phyloP scores from a whole-genome alignment of 2,329 filamentous ascomycete genomes.

The Cytospora piceae region DNA sequence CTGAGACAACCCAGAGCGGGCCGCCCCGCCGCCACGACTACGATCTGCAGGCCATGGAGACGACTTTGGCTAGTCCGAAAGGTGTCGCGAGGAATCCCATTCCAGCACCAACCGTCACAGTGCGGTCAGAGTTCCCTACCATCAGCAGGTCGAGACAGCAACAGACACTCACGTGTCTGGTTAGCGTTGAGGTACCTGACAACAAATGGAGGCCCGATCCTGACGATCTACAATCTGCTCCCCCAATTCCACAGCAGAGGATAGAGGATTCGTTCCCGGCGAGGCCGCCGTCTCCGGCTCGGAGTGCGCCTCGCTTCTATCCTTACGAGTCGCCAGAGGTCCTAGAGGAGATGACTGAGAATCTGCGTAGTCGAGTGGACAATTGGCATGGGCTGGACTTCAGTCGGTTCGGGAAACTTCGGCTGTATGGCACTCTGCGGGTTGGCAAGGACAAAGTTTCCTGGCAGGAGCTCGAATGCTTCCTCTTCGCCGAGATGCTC shows the following conservation, averaged over 20 bases:
- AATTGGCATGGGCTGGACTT: slow-evolving; percentile 99
- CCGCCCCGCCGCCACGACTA: slow-evolving; percentile 81
- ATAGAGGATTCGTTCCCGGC: slow-evolving; percentile 56
- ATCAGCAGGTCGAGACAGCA: slow-evolving; percentile 90
- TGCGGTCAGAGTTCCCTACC: slow-evolving; percentile 96
- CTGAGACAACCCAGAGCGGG: slow-evolving; percentile 72
- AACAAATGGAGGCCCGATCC: slow-evolving; percentile 87
- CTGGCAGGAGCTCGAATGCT: slow-evolving; percentile 98
- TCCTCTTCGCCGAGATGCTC: slow-evolving; percentile 96
- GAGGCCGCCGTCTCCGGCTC: slow-evolving; percentile 63
- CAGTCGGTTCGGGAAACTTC: slow-evolving; percentile 85
- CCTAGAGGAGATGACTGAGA: slow-evolving; percentile 84
- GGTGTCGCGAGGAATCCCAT: slow-evolving; percentile 80
- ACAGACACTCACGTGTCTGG: slow-evolving; percentile 89
- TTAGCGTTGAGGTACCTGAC: slow-evolving; percentile 92
- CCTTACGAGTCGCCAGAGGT: slow-evolving; percentile 77
- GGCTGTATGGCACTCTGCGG: slow-evolving; percentile 84
- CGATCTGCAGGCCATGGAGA: slow-evolving; percentile 95
- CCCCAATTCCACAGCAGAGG: slow-evolving; percentile 48
- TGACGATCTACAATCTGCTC: slow-evolving; percentile 71
- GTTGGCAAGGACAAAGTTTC: slow-evolving; percentile 96
- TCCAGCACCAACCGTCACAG: slow-evolving; percentile 85
- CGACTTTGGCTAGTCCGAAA: slow-evolving; percentile 75
- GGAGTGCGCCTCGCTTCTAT: slow-evolving; percentile 61
- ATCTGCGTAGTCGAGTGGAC: slow-evolving; percentile 83